phyloP scores from a whole-genome alignment of 768 basidiomycete genomes.

The Neoboletus magnificus region DNA sequence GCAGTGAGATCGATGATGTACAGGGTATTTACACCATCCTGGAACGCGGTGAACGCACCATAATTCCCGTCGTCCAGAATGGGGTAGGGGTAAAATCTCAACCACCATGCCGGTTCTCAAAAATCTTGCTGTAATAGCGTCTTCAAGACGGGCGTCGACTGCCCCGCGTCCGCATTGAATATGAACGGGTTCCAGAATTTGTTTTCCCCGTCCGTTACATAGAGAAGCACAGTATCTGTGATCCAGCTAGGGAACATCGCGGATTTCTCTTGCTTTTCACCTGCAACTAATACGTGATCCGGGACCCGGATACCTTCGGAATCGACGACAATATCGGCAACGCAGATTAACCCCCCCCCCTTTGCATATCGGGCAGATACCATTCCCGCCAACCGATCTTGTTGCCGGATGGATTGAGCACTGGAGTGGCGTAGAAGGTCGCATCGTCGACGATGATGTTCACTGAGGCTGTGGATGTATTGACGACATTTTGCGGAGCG shows the following conservation, averaged over 20 bases:
- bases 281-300: constrained; percentile 41
- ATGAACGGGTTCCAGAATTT: constrained; percentile 53
- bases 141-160: constrained; percentile 26
- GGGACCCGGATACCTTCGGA: constrained; percentile 29
- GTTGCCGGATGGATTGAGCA: constrained; percentile 53
- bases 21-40: constrained; percentile 30
- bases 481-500: constrained; percentile 40
- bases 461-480: too few species aligned
- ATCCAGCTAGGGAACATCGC: constrained; percentile 34
- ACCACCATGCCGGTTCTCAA: constrained; percentile 13
- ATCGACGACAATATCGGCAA: constrained; percentile 38
- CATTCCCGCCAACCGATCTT: constrained; percentile 60
- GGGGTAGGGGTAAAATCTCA: constrained; percentile 19
- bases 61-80: constrained; percentile 20
- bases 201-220: constrained; percentile 53
- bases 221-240: constrained; percentile 52
- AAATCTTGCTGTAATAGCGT: constrained; percentile 19
- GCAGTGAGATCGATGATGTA: constrained; percentile 27
- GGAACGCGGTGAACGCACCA: constrained; percentile 31
- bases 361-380: constrained; percentile 66
- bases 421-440: constrained; percentile 64
- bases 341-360: constrained; percentile 55
- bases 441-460: too few species aligned
- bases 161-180: constrained; percentile 25
- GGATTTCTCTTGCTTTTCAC: constrained; percentile 38